phyloP scores from a whole-genome alignment of 331 rosid genomes.

The Telfairia occidentalis region DNA sequence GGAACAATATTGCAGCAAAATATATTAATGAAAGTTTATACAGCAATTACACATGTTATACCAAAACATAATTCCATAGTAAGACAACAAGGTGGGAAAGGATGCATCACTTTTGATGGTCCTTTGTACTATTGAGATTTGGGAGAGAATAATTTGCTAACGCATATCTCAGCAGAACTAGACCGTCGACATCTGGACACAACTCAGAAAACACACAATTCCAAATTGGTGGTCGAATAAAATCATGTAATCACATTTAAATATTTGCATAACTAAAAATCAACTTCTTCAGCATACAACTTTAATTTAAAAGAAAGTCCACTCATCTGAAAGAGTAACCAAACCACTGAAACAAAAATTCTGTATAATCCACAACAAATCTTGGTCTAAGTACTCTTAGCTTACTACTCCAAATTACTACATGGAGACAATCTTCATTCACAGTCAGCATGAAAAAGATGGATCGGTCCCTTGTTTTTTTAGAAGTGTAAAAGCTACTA shows the following conservation, averaged over 20 bases:
- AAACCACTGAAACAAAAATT: neutral
- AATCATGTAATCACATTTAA: neutral
- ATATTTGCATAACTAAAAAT: neutral
- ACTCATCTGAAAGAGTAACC: neutral
- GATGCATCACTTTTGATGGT: neutral
- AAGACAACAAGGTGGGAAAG: neutral
- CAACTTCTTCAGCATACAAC: neutral
- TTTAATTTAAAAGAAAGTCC: neutral
- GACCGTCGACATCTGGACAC: neutral
- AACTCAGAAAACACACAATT: neutral
- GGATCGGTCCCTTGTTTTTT: neutral
- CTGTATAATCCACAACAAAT: neutral
- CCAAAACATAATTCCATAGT: neutral
- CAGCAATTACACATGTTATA: neutral
- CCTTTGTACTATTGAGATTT: neutral
- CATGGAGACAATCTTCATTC: neutral
- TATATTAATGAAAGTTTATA: neutral
- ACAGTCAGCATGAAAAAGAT: neutral
- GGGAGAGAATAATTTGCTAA: neutral
- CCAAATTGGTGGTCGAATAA: neutral
- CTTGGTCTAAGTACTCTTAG: neutral
- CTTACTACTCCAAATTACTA: neutral
- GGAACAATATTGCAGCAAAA: neutral
- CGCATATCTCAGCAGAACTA: neutral
- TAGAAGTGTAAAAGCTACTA: neutral